These are phyloP conservation scores for Dactylellina cionopaga DNA, from an alignment of 2,329 filamentous ascomycete genomes.

Conservation along the genomic window DNA sequence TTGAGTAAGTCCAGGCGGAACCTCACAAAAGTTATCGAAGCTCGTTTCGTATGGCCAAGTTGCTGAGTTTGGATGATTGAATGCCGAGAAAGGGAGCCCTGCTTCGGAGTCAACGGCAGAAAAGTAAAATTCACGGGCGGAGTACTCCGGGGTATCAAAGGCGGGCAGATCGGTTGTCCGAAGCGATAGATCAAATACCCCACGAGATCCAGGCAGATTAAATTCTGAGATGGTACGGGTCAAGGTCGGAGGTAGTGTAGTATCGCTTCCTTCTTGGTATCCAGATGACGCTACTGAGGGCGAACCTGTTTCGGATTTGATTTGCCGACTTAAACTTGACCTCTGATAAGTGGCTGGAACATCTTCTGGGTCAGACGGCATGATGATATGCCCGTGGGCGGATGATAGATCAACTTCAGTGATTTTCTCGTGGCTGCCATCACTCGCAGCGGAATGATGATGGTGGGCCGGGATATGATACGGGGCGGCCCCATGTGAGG, in stretches of 20 bases:
- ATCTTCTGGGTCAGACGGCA: slow-evolving; percentile 56
- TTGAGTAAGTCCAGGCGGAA: slow-evolving; percentile 66
- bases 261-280: slow-evolving; percentile 59
- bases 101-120: slow-evolving; percentile 56
- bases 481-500: slow-evolving; percentile 71
- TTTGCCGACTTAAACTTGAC: slow-evolving; percentile 62
- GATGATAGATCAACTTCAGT: slow-evolving; percentile 54
- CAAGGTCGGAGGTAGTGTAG: slow-evolving; percentile 71
- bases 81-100: slow-evolving; percentile 62
- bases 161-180: slow-evolving; percentile 57
- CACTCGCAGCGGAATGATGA: slow-evolving; percentile 68
- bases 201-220: slow-evolving; percentile 68
- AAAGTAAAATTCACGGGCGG: slow-evolving; percentile 56
- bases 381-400: slow-evolving; percentile 48
- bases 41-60: slow-evolving; percentile 66
- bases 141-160: slow-evolving; percentile 55
- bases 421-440: slow-evolving; percentile 63
- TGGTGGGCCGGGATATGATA: slow-evolving; percentile 69
- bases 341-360: slow-evolving; percentile 63
- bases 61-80: slow-evolving; percentile 67
- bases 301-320: slow-evolving; percentile 60
- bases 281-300: slow-evolving; percentile 53
- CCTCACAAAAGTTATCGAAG: slow-evolving; percentile 58
- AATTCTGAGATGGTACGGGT: slow-evolving; percentile 61
- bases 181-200: slow-evolving; percentile 64